A percentile compares a stretch with the other conserved stretches of the same genome.
phyloP scores from a whole-genome alignment of 345 rosid species.

The Gossypium mustelinum region DNA sequence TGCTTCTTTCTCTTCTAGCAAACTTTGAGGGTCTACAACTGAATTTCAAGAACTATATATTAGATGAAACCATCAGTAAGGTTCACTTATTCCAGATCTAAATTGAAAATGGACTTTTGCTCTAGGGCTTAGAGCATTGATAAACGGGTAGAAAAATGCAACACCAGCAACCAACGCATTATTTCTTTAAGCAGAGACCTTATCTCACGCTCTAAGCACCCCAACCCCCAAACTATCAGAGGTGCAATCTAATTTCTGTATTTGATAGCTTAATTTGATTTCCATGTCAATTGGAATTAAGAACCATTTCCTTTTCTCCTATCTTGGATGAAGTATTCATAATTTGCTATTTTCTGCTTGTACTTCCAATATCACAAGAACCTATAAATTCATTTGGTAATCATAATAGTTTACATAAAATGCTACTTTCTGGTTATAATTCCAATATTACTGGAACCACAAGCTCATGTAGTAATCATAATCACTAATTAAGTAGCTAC shows the following conservation, averaged over 20 bases:
- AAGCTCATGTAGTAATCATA: background rate
- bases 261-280: background rate
- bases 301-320: background rate
- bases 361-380: background rate
- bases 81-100: constrained; percentile 12
- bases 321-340: background rate
- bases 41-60: constrained; percentile 27
- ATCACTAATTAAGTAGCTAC: background rate
- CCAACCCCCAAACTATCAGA: background rate
- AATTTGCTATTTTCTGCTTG: background rate
- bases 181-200: background rate
- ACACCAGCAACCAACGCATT: background rate
- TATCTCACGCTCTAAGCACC: background rate
- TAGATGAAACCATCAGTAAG: constrained; percentile 16
- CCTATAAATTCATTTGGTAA: background rate
- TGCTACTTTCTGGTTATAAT: background rate
- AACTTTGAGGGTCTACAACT: constrained; percentile 93
- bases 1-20: constrained; percentile 84
- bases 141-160: background rate
- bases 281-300: background rate
- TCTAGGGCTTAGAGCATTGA: background rate
- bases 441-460: background rate
- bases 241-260: background rate
- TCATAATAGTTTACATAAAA: background rate
- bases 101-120: constrained; percentile 10